Percentiles rank a stretch among this genome's conserved stretches.
Evolutionary conservation across 768 basidiomycete genomes (phyloP).

Genomic region (Tylopilus balloui): DNA sequence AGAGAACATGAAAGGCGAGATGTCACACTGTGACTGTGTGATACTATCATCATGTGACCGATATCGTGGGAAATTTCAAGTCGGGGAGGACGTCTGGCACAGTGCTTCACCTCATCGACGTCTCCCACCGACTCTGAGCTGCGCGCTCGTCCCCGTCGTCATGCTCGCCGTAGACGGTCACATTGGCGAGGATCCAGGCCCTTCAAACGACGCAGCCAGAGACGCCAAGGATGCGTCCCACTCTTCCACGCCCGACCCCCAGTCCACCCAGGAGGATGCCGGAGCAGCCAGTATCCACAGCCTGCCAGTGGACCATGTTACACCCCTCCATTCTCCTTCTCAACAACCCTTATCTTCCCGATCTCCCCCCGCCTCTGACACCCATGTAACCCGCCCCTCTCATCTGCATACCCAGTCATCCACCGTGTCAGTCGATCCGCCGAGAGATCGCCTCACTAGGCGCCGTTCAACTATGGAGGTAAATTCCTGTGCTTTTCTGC

Average conservation of each 20-base stretch:
- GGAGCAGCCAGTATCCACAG: constrained; percentile 59
- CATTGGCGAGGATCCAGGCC: background rate
- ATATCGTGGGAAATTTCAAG: constrained; percentile 11
- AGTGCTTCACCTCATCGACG: background rate
- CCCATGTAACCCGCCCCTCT: background rate
- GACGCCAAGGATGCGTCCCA: background rate
- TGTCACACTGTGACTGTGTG: background rate
- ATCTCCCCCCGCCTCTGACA: constrained; percentile 14
- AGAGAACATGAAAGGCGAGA: constrained; percentile 8
- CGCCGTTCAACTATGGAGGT: constrained; percentile 62
- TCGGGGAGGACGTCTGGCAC: background rate
- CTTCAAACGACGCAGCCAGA: background rate
- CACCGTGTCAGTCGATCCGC: constrained; percentile 14
- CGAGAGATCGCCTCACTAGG: constrained; percentile 39
- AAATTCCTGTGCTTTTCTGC: constrained; percentile 8
- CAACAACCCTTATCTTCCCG: constrained; percentile 35
- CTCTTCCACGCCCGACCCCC: constrained; percentile 34
- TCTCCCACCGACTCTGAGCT: constrained; percentile 4
- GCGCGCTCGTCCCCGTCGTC: background rate
- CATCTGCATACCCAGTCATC: constrained; percentile 13
- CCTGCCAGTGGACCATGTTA: constrained; percentile 51
- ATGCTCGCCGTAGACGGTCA: background rate
- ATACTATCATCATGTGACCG: constrained; percentile 11
- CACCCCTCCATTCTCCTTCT: constrained; percentile 34
- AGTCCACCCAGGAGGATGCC: constrained; percentile 33